Evolutionary conservation across 352 stramenopile species (phyloP), one percentile per base, ranked within the genome.

Genomic region (Blastocystis sp.): DNA sequence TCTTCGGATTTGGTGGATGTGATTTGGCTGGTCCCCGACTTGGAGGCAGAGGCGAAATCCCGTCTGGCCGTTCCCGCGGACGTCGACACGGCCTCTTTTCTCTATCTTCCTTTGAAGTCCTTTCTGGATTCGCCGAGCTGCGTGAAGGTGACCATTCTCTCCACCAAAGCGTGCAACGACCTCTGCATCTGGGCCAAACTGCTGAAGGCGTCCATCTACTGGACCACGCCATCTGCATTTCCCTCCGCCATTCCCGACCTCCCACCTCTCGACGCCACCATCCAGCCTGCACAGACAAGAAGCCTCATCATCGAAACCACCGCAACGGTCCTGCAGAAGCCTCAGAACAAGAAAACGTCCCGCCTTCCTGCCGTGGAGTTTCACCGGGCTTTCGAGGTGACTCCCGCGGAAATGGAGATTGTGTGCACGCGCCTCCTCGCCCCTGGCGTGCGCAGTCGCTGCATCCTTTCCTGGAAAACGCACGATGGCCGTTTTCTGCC

Each of bases 271-370:
- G 45, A 21, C 45, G 24, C 14, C 10, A 45, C 28, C 10, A 28
- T 21, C 9, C 34, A 54, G 40, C 64, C 64, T 24, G 21, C 64
- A 21, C 34, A 48, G 11, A 74, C 34, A 10, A 21, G 45, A 2
- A 74, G 64, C 40, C 42, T 74, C 42, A 74, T 74, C 42, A 52
- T 74, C 19, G 64, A 74, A 52, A 42, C 34, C 34, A n/a, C 64
- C 11, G 28, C 34, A 45, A 74, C 17, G 11, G 7, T 74, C 45
- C 64, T 9, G 10, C 19, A 2, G 0, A 9, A 17, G 11, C 14
- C 4, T 9, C 3, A 45, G 43, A 48, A 45, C 11, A 14, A 19
- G 3, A 1, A 19, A n/a, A 52, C 40, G 7, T 74, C 21, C 11
- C 34, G 21, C 7, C 34, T 74, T 10, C 64, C 64, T 9, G 9